Base-by-base conservation (phyloP, 495 filamentous ascomycete species). In the Physcia stellaris region DNA sequence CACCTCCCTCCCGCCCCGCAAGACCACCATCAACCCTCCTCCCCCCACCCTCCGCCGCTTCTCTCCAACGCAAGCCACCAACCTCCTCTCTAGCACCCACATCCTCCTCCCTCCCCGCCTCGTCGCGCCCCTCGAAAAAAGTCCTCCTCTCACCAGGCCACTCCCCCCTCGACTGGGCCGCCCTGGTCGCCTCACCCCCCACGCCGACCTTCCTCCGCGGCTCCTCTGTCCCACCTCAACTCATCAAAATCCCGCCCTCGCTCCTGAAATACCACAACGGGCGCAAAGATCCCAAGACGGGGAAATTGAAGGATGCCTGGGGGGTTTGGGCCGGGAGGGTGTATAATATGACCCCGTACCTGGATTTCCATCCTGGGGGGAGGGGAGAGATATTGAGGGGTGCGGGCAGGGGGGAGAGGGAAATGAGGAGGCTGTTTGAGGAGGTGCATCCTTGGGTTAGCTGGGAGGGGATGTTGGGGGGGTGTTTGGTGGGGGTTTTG, bases 361-460 rank as follows among this genome's bases (percentile, higher is more conserved):
- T 86, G 27, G 75, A 80, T 1, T 98, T 85, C 53, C 90, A 98
- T 51, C 90, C 90, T 0, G 90, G 90, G 24, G 90, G 90, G 3
- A 83, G 80, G 60, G 79, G 75, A 3, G 85, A 98, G 62, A 51
- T 96, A 49, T 64, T 94, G 56, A 68, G 80, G 17, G 79, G 69
- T 12, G 88, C 86, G 2, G 90, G 84, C 13, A 68, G 73, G 45
- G n/a, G n/a, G n/a, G 80, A 86, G 51, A 68, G 62, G 54, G 67
- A 71, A 33, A 66, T 76, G 24, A 75, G 68, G 4, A 77, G 75
- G 62, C 48, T 98, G 51, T 96, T 98, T 57, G 75, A 79, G 45
- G 86, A 94, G 63, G 71, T 87, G 17, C 90, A 98, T 66, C 86
- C 88, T 13, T 98, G 92, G 90, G 88, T 98, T 7, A 98, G 93